Base-by-base conservation (phyloP, 345 rosid species). In the Murraya paniculata region DNA sequence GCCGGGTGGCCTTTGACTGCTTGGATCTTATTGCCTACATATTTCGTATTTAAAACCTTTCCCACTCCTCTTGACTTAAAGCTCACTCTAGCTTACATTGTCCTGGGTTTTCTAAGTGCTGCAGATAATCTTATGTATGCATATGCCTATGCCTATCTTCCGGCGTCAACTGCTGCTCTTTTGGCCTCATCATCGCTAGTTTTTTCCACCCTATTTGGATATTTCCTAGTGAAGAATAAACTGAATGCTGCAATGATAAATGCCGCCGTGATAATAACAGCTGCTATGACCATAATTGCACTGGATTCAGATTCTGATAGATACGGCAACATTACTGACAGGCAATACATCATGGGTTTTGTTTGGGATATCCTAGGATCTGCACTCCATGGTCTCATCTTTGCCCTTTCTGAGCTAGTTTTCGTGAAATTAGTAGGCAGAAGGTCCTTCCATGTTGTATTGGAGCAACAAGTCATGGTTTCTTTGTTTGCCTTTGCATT, bases 401-500 rank as follows among this genome's bases (percentile, higher is more conserved):
- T 93, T n/a, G 98, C 97, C 0, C 90, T 92, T 33, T 93, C 98
- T 0, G 98, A 95, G 89, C 86, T 92, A 9, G 74, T 93, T 25
- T 95, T 95, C 48, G 76, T 92, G 3, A 93, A 91, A 84, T 80
- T 91, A 18, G 82, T 91, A 0, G 93, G 98, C 7, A 84, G 94
- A 70, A 89, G 90, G 83, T 95, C 92, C 36, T 95, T 93, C 73
- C 97, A 93, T 38, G 97, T 92, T 25, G 97, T 94, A 58, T 65
- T 95, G 81, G 98, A 92, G 86, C 97, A 95, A 77, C 98, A 93
- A 78, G 89, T 85, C 41, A 87, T 88, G 94, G 98, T 95, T 71
- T 93, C 98, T 0, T 76, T 92, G 1, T 74, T 86, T 9, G 97
- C 88, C 53, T 95, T 90, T 24, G 39, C 85, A 24, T 92, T 95